Evolutionary conservation across 2,329 filamentous ascomycete genomes (phyloP).

Genomic region (Talaromyces atroroseus): DNA sequence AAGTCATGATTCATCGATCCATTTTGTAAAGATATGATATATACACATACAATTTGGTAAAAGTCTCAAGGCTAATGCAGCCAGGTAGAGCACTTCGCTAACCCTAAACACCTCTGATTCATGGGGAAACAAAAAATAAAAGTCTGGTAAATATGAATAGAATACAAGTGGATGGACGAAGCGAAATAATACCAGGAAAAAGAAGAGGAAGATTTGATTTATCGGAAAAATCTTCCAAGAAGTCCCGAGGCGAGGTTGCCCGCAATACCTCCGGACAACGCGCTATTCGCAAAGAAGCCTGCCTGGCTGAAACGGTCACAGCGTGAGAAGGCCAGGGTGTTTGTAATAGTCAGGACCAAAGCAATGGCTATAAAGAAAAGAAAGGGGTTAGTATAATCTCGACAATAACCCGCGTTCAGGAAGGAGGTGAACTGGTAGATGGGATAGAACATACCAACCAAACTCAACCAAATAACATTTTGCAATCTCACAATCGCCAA

Average conservation of each 20-base stretch:
- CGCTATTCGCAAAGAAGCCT: conserved; percentile 52
- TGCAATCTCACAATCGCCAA: conserved; percentile 43
- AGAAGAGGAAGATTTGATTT: conserved; percentile 13
- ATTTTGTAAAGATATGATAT: too few relatives aligned
- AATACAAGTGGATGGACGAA: not conserved
- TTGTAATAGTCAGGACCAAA: conserved; percentile 46
- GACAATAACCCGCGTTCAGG: conserved; percentile 1
- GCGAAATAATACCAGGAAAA: not conserved
- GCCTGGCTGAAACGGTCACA: conserved; percentile 53
- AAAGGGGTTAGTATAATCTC: not conserved
- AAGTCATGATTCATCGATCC: too few relatives aligned
- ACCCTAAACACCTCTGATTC: not conserved
- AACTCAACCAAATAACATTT: conserved; percentile 46
- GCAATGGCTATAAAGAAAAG: conserved; percentile 38
- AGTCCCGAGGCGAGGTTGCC: conserved; percentile 51
- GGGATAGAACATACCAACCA: conserved; percentile 40
- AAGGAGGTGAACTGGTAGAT: not conserved
- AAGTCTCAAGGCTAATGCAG: not conserved
- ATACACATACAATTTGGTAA: too few relatives aligned
- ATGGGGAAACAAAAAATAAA: not conserved
- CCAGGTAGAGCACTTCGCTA: not conserved
- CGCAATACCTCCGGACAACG: conserved; percentile 50
- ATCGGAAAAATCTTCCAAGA: conserved; percentile 51
- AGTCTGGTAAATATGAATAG: not conserved
- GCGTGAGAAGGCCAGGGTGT: conserved; percentile 48